These are phyloP conservation scores for Cnidoscolus chayamansa DNA, from an alignment of 441 rosid genomes.

Conservation along the genomic window DNA sequence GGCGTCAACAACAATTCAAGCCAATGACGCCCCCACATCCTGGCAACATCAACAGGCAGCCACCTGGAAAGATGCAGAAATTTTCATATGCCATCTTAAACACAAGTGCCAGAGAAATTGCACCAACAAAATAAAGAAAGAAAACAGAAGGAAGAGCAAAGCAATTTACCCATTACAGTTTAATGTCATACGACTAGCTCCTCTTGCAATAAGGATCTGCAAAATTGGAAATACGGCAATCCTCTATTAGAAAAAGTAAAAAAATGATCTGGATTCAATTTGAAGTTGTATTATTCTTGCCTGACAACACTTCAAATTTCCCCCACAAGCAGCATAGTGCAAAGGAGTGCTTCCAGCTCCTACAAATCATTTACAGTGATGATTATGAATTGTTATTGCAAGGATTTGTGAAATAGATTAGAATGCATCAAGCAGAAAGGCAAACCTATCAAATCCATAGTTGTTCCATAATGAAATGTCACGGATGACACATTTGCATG, in stretches of 20 bases:
- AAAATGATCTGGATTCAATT: not conserved
- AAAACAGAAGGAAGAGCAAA: conserved; percentile 5
- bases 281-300: conserved; percentile 37
- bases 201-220: conserved; percentile 83
- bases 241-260: conserved; percentile 11
- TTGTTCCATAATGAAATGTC: conserved; percentile 90
- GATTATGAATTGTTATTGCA: not conserved
- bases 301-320: conserved; percentile 94
- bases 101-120: not conserved
- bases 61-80: conserved; percentile 44
- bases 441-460: conserved; percentile 95
- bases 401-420: conserved; percentile 11
- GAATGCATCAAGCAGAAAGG: conserved; percentile 12
- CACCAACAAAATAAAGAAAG: not conserved
- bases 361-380: conserved; percentile 26
- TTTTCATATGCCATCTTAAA: not conserved
- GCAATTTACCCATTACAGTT: conserved; percentile 81
- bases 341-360: conserved; percentile 98
- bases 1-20: conserved; percentile 81
- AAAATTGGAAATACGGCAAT: conserved; percentile 21
- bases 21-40: conserved; percentile 99
- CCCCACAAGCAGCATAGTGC: conserved; percentile 97
- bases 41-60: conserved; percentile 93
- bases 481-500: conserved; percentile 78
- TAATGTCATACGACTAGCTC: conserved; percentile 67